Percentiles rank a stretch among this genome's conserved stretches.
Evolutionary conservation across 345 rosid species (phyloP).

Genomic region (Rhodomyrtus tomentosa): DNA sequence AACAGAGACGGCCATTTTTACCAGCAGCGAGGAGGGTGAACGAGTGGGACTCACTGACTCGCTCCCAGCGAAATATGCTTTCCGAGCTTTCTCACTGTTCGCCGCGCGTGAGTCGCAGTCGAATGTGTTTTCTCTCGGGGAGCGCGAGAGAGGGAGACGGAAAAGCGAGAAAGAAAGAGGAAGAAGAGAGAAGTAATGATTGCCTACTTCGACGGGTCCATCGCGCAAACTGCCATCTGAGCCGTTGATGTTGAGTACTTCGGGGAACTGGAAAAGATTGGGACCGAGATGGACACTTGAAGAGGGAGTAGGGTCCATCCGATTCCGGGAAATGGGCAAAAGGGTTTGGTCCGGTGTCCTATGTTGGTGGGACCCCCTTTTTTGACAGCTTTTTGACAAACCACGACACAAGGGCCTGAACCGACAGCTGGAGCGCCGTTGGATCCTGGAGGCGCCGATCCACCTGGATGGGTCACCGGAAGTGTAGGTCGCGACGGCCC

Average conservation of each 20-base stretch:
- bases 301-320: too few species aligned
- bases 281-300: neutral
- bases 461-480: neutral
- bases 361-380: neutral
- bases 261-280: neutral
- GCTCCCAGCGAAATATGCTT: neutral
- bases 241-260: neutral
- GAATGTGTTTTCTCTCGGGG: neutral
- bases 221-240: neutral
- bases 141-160: too few species aligned
- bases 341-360: neutral
- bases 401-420: neutral
- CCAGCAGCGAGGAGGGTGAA: neutral
- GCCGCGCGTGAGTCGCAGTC: neutral
- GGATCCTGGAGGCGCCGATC: neutral
- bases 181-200: neutral
- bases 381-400: neutral
- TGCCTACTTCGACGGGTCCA: neutral
- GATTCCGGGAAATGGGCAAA: neutral
- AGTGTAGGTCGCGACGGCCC: neutral
- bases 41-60: neutral
- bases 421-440: neutral
- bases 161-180: neutral
- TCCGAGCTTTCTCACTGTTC: neutral
- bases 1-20: constrained; percentile 60